Percentiles rank a stretch among this genome's conserved stretches.
These are phyloP conservation scores for Mycena albidolilacea DNA, from an alignment of 768 basidiomycete genomes.

Conservation along the genomic window DNA sequence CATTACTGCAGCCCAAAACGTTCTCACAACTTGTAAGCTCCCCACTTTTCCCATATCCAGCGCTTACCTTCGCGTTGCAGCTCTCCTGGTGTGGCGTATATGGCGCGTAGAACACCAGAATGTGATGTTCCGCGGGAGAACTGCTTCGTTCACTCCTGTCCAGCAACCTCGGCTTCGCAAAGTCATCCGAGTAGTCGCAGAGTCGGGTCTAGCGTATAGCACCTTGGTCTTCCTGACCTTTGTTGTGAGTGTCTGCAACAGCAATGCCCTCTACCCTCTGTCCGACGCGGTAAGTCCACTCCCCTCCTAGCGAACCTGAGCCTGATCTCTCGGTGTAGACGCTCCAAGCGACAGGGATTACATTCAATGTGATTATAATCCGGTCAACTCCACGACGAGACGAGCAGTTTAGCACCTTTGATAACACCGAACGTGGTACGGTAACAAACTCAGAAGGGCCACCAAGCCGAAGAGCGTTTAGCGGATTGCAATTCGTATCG, in stretches of 20 bases:
- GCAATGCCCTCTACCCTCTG: neutral
- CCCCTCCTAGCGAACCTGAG: neutral
- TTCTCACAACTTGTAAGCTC: neutral
- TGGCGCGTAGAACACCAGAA: neutral
- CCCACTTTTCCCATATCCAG: neutral
- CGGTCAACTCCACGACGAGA: neutral
- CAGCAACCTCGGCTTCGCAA: neutral
- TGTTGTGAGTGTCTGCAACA: neutral
- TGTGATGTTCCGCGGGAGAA: neutral
- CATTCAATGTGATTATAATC: neutral
- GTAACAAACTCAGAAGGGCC: neutral
- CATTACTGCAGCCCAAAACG: neutral
- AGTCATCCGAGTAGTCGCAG: neutral
- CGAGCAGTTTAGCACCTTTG: neutral
- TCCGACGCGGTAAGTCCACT: neutral
- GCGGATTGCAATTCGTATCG: neutral
- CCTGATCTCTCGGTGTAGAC: neutral
- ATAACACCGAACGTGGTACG: neutral
- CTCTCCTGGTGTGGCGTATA: neutral
- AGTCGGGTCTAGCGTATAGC: neutral
- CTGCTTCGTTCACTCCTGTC: neutral
- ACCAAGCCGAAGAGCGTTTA: neutral
- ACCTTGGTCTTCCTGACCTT: neutral
- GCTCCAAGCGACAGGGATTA: neutral
- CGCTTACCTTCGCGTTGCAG: neutral